Conservation (phyloP, 2,329 filamentous ascomycete species). For the Stemphylium lycopersici region DNA sequence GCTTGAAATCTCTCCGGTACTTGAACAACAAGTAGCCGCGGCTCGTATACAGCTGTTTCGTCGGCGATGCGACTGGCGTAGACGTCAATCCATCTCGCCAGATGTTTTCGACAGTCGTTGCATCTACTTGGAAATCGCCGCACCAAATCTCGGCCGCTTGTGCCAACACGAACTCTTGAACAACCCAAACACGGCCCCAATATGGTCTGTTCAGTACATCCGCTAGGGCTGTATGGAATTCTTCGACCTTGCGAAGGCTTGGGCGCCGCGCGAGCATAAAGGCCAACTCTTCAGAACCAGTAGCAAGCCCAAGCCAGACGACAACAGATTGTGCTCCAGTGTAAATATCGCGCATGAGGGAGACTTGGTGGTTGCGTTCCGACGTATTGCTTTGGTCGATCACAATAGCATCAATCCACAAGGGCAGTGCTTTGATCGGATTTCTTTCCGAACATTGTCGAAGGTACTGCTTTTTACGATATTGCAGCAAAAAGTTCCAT, state of each 20-base stretch:
- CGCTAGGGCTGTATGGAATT: conserved; percentile 9
- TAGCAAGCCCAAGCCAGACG: conserved; percentile 17
- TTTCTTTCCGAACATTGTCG: conserved; percentile 7
- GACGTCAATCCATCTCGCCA: conserved; percentile 10
- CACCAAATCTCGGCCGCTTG: conserved; percentile 20
- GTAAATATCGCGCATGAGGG: conserved; percentile 21
- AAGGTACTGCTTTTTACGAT: conserved; percentile 11
- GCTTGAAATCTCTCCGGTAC: conserved; percentile 17
- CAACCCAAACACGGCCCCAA: conserved; percentile 20
- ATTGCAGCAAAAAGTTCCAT: conserved; percentile 22
- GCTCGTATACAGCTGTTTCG: conserved; percentile 3
- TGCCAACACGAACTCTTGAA: conserved; percentile 22
- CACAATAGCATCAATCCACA: conserved; percentile 24
- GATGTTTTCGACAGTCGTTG: conserved; percentile 12
- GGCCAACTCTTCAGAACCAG: conserved; percentile 13
- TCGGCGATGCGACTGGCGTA: background rate
- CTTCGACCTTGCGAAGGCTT: conserved; percentile 9
- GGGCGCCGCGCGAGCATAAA: conserved; percentile 17
- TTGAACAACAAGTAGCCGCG: conserved; percentile 18
- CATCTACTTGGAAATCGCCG: conserved; percentile 12
- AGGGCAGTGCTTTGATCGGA: background rate
- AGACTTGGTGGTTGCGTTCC: conserved; percentile 20
- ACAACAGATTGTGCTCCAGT: conserved; percentile 17
- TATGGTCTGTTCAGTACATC: conserved; percentile 17
- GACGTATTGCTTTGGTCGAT: conserved; percentile 19